Base-by-base conservation (phyloP, 441 rosid genomes). In the Erodium chrysanthum region DNA sequence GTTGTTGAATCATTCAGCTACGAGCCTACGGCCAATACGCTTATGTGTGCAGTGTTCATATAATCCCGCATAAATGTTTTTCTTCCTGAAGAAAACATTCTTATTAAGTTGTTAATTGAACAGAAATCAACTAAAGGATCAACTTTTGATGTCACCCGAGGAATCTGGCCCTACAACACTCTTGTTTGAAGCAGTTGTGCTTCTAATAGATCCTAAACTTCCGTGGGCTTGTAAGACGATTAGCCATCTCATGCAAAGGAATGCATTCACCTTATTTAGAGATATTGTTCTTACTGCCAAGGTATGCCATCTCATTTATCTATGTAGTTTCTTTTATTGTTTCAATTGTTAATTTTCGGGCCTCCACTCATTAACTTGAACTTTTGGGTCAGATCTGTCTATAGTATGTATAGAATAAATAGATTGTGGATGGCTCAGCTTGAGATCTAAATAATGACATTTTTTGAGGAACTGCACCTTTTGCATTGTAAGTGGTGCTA, bases 151-250 rank as follows among this genome's bases (percentile, higher is more conserved):
- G 66, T 73, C 84, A 62, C 73, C 79, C 3, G 71, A 75, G 70
- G 90, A 83, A 67, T 75, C 80, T 66, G 74, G 71, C 80, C 75
- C 88, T 67, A 71, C 83, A 66, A 72, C 83, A 71, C 68, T 85
- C 68, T 79, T 95, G 81, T 83, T 92, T 70, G 92, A 88, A 80
- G 83, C 88, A 69, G 78, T 85, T 64, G 77, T 79, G 60, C 69
- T 82, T 71, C 76, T 95, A 78, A 78, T 90, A 71, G 91, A 90
- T 81, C 84, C 90, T 76, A 84, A 82, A 80, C 86, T 85, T 77
- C 99, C 98, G 44, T 92, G 98, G 98, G 89, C 78, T 71, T 95
- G 96, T 80, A 85, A 88, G 82, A 65, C 81, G 66, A 87, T 86
- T 60, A 80, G 84, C 72, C 79, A 85, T 78, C 95, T 95, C 61